Base-by-base conservation (phyloP, 2,329 filamentous ascomycete species). In the Stemphylium vesicarium region DNA sequence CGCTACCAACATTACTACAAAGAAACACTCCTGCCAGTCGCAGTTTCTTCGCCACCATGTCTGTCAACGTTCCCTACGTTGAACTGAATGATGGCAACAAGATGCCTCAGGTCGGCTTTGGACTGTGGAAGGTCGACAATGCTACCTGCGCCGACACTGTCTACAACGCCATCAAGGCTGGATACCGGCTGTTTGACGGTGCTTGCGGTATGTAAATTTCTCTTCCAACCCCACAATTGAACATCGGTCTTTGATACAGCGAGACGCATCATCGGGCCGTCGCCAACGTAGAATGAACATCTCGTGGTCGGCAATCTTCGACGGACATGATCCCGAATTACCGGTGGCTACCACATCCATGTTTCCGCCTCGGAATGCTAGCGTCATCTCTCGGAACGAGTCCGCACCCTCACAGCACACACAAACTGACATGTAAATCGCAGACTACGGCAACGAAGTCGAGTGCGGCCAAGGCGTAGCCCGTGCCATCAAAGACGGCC, bases 401-500 rank as follows among this genome's bases (percentile, higher is more conserved):
- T 26, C 16, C 42, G 18, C n/a, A 41, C 35, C 20, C 24, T 37
- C 38, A 53, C 22, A 24, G 24, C 20, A 31, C 31, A 29, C 26
- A 10, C 8, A 36, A 22, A 51, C 47, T 51, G 31, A 55, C 52
- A 31, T 15, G 11, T 35, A 13, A 16, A 12, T 50, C 40, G 16
- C 47, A 75, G 73, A 75, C 50, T 76, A 76, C 51, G 73, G 72
- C 48, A 76, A 76, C 57, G 71, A 76, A 60, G 68, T 71, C 52
- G 73, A 75, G 56, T 66, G 63, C 47, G 73, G 72, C 18, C 64
- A 74, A 39, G 73, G 72, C 53, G 67, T 76, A 18, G 71, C 73
- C 39, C 69, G 70, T 37, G 72, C 72, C 39, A 74, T 75, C 68
- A 75, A 75, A 53, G 73, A 75, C 8, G 73, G 73, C 22, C 60